phyloP scores from a whole-genome alignment of 2,329 filamentous ascomycete species.

The Arthrobotrys sphaeroides region DNA sequence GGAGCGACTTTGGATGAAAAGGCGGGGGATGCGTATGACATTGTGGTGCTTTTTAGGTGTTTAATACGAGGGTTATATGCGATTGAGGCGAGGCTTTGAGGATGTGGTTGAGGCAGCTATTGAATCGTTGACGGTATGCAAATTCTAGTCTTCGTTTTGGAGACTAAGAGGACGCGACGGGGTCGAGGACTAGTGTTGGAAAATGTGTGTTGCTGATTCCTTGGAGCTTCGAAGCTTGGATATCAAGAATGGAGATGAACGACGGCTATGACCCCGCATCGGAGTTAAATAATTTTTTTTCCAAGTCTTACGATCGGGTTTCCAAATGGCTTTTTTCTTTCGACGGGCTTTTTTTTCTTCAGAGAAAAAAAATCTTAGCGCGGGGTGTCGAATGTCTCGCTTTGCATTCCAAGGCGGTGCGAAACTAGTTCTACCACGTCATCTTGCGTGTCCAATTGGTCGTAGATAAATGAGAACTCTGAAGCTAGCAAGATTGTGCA shows the following conservation, averaged over 20 bases:
- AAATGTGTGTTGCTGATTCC: conserved; percentile 26
- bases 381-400: conserved; percentile 18
- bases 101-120: too few species aligned
- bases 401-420: conserved; percentile 22
- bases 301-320: too few species aligned
- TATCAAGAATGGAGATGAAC: not conserved
- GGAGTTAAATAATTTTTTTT: not conserved
- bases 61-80: not conserved
- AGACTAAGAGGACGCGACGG: too few species aligned
- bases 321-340: too few species aligned
- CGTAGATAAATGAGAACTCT: conserved; percentile 14
- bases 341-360: not conserved
- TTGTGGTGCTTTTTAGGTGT: not conserved
- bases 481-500: conserved; percentile 18
- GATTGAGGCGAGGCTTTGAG: too few species aligned
- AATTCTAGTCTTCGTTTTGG: too few species aligned
- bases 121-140: too few species aligned
- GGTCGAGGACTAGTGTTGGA: conserved; percentile 31
- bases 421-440: conserved; percentile 29
- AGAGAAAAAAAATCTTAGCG: conserved; percentile 4
- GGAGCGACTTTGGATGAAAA: conserved; percentile 37
- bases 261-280: not conserved
- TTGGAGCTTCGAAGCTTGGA: not conserved
- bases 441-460: conserved; percentile 28
- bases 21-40: conserved; percentile 24